phyloP scores from a whole-genome alignment of 2,329 filamentous ascomycete genomes.

The Penicillium sp. region DNA sequence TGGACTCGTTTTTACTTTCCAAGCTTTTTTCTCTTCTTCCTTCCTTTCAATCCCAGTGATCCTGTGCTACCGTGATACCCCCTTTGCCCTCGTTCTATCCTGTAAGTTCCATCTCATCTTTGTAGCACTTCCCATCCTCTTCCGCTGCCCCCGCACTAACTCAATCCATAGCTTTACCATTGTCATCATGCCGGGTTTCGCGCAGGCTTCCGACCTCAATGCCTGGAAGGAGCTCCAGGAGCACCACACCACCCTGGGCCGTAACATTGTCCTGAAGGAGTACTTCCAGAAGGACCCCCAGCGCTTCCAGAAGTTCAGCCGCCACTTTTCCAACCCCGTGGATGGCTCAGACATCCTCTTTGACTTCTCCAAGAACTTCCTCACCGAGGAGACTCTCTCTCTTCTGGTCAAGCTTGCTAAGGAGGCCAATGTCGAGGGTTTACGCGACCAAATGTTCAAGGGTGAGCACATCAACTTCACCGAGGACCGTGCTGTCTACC shows the following conservation, averaged over 20 bases:
- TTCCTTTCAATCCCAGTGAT: slow-evolving; percentile 1
- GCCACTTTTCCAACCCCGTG: slow-evolving; percentile 71
- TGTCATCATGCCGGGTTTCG: slow-evolving; percentile 36
- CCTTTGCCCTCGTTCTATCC: slow-evolving; percentile 2
- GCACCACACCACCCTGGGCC: slow-evolving; percentile 80
- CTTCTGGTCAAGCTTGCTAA: slow-evolving; percentile 84
- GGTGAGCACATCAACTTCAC: slow-evolving; percentile 99
- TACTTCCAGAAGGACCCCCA: slow-evolving; percentile 82
- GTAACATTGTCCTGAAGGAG: slow-evolving; percentile 87
- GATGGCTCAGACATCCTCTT: slow-evolving; percentile 86
- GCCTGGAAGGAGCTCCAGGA: slow-evolving; percentile 88
- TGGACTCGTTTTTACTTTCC: slow-evolving; percentile 12
- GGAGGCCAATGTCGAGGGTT: slow-evolving; percentile 84
- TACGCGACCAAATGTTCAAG: slow-evolving; percentile 94
- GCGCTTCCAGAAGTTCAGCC: slow-evolving; percentile 86
- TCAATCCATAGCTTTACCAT: slow-evolving; percentile 10
- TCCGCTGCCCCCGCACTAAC: slow-evolving; percentile 29
- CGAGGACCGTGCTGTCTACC: slow-evolving; percentile 91
- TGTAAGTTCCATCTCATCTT: slow-evolving; percentile 1
- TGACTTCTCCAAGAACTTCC: slow-evolving; percentile 98
- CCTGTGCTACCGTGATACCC: slow-evolving; percentile 6
- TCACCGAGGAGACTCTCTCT: slow-evolving; percentile 85
- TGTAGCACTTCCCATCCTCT: not conserved
- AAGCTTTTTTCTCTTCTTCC: slow-evolving; percentile 5
- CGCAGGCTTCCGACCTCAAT: slow-evolving; percentile 77